Base-by-base conservation (phyloP, 495 filamentous ascomycete genomes). In the Aspergillus bertholletiae region DNA sequence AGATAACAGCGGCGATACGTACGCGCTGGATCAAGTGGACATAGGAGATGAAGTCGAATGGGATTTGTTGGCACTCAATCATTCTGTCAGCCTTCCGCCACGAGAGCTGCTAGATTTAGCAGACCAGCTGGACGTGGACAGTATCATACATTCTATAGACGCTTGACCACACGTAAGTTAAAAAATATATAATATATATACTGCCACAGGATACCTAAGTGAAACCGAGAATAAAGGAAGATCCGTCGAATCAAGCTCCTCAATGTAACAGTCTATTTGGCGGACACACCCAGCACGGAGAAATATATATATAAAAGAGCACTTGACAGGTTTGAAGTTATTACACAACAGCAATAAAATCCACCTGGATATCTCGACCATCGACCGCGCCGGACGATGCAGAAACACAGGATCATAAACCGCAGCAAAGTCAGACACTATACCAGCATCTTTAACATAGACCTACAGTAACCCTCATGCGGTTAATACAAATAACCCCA, bases 121-220 rank as follows among this genome's bases (percentile, higher is more conserved):
- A 5, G 60, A 66, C 52, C 67, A 68, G 40, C 44, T 70, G n/a
- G 65, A 68, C 32, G 49, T 68, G 32, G 65, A 70, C 11, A 57
- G 62, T n/a, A 64, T 70, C 5, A 64, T 70, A 60, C 58, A 61
- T 35, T 66, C 60, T 18, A 40, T 40, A 12, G 65, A 8, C 18
- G 37, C 2, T 18, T 40, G 37, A n/a, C n/a, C n/a, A n/a, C n/a
- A n/a, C n/a, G n/a, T n/a, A n/a, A n/a, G n/a, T n/a, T n/a, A n/a
- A n/a, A n/a, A n/a, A n/a, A n/a, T n/a, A n/a, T n/a, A n/a, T n/a
- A n/a, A n/a, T n/a, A n/a, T n/a, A n/a, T n/a, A n/a, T n/a, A n/a
- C n/a, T n/a, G n/a, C n/a, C n/a, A n/a, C n/a, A n/a, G n/a, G n/a
- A n/a, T n/a, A n/a, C n/a, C n/a, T n/a, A n/a, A n/a, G n/a, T n/a